phyloP scores from a whole-genome alignment of 106 monocot species.

The Cymbidium sinense region DNA sequence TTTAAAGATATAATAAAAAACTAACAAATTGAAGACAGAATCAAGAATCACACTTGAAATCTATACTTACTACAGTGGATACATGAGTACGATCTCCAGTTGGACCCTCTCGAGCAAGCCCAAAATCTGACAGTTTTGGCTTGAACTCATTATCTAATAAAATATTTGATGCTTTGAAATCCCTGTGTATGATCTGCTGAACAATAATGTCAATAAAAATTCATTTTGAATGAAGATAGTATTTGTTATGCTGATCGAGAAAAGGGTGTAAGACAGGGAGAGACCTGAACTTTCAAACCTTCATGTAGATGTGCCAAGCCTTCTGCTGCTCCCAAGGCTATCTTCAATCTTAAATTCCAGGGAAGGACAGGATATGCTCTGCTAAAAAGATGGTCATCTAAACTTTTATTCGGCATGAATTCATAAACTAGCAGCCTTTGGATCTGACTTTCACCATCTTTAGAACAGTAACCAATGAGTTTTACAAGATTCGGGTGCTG shows the following conservation, averaged over 20 bases:
- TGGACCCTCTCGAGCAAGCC: conserved; percentile 22
- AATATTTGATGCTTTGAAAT: conserved; percentile 27
- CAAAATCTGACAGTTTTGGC: conserved; percentile 28
- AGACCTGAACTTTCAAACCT: conserved; percentile 25
- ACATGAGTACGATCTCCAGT: conserved; percentile 17
- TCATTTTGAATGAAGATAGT: not conserved
- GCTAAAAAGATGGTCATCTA: conserved; percentile 27
- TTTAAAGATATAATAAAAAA: too few relatives aligned
- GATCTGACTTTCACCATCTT: conserved; percentile 15
- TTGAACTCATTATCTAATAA: conserved; percentile 21
- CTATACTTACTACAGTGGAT: conserved; percentile 18
- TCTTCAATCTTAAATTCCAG: conserved; percentile 22
- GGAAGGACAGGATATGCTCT: conserved; percentile 18
- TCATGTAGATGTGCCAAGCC: conserved; percentile 27
- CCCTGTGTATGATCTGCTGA: conserved; percentile 18
- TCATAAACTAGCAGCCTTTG: conserved; percentile 25
- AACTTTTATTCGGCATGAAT: conserved; percentile 20
- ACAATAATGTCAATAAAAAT: conserved; percentile 4
- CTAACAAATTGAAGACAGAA: not conserved
- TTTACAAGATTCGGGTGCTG: conserved; percentile 22
- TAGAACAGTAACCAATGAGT: conserved; percentile 22
- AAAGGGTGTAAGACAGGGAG: not conserved
- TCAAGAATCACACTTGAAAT: too few relatives aligned
- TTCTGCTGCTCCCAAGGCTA: conserved; percentile 26
- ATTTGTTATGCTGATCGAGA: not conserved